Base-by-base conservation (phyloP, 352 stramenopile genomes). In the Lagenidium sp. region DNA sequence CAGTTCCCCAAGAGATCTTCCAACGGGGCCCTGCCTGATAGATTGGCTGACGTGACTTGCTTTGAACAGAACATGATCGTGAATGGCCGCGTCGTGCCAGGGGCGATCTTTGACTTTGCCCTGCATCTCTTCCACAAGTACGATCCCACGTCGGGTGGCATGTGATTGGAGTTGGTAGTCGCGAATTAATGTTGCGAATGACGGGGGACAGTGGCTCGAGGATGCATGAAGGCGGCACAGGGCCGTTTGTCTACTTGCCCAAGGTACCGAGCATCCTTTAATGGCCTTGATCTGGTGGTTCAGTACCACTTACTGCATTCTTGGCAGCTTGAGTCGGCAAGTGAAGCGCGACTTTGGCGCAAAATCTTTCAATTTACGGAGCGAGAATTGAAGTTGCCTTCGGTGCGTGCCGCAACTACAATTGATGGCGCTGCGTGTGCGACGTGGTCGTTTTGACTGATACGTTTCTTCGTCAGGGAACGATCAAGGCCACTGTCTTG, bases 71-170 rank as follows among this genome's bases (percentile, higher is more conserved):
- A 98, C 53, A 70, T 98, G 45, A 75, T 90, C 3, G 85, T 98
- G 7, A 84, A 96, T 46, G 85, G 89, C 21, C 58, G 71, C 19
- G 68, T 91, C 36, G 69, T 96, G 1, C 86, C 84, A 8, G 93
- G 87, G 26, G 76, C 84, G 18, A 57, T 98, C 13, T 95, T 98
- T 65, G 94, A 98, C 64, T 98, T 98, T 76, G 87, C 68, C 7
- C 34, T 98, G 26, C 96, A 97, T 61, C 83, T 98, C 42, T 98
- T 96, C 67, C 92, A 98, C 65, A 98, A 98, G 74, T 82, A 62
- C 26, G 55, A 32, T 0, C 4, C 19, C 16, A 35, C 12, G 4
- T n/a, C n/a, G n/a, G n/a, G n/a, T n/a, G n/a, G n/a, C n/a, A n/a
- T n/a, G n/a, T n/a, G n/a, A n/a, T n/a, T n/a, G n/a, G n/a, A n/a